Evolutionary conservation across 1,284 basidiomycete genomes (phyloP), one percentile per base, ranked within the genome.

Genomic region (Microbotryum scabiosae): DNA sequence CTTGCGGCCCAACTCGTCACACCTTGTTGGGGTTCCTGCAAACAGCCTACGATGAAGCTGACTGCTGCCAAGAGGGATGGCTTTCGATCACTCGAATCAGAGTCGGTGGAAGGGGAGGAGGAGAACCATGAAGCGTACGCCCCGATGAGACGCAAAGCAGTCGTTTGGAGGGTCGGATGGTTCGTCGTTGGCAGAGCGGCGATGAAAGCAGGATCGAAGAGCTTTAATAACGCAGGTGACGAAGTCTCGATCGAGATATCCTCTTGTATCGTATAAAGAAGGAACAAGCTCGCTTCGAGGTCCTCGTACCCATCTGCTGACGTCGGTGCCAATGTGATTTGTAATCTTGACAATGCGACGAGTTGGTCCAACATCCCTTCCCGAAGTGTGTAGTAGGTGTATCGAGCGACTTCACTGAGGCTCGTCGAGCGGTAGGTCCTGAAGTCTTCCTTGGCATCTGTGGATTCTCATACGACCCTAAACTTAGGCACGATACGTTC

Each of bases 71-170:
- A 47, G 30, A 65, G 54, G 48, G 61, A 59, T 1, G 65, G 60
- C 41, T 62, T 32, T 20, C 62, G 61, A 46, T 63, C 5, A 12
- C 36, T 6, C 4, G 16, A 18, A 4, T 41, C 36, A 16, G 36
- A 41, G 16, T 41, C 36, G 16, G 36, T 12, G 36, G 36, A 41
- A 18, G 36, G 16, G 36, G 36, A 67, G 2, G 61, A 45, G 20
- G 65, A 61, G 46, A 72, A 71, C 72, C 72, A 72, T 8, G 66
- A 45, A 0, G 67, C 61, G 59, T 69, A 72, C 5, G 62, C 63
- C 6, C 64, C 72, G 58, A 67, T 56, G 45, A 61, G 57, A 14
- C 58, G 60, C 16, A 72, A 58, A 21, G 66, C 57, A 18, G 71
- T 70, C 8, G 57, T 49, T 6, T 63, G 64, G 2, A 72, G 57